phyloP scores from a whole-genome alignment of 345 rosid genomes.

The Sisymbrium irio region DNA sequence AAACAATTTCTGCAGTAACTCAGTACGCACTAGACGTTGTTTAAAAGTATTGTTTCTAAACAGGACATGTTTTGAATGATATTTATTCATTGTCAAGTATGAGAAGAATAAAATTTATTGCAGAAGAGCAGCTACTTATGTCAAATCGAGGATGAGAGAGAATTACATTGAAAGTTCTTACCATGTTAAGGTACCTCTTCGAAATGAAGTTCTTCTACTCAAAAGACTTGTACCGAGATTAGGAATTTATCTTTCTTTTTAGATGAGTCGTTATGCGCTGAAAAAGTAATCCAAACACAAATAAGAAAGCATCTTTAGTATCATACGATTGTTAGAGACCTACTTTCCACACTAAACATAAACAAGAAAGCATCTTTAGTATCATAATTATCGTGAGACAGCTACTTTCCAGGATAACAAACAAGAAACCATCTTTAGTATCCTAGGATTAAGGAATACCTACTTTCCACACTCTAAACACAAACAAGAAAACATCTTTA shows the following conservation, averaged over 20 bases:
- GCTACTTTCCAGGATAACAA: background rate
- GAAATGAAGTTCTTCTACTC: background rate
- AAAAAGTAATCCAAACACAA: background rate
- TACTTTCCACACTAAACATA: background rate
- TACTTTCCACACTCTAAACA: background rate
- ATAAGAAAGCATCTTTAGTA: slow-evolving; percentile 1
- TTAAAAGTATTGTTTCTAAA: background rate
- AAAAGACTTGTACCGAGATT: background rate
- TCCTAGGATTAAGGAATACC: background rate
- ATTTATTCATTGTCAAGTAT: too few species aligned
- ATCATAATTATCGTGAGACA: background rate
- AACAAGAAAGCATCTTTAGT: background rate
- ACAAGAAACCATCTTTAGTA: background rate
- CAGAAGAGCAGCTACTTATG: too few species aligned
- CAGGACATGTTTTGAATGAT: background rate
- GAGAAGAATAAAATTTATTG: too few species aligned
- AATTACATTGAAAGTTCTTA: slow-evolving; percentile 8
- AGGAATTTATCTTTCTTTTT: background rate
- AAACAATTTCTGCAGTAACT: background rate
- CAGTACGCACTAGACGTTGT: background rate
- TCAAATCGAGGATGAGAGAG: too few species aligned
- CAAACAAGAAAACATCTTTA: background rate
- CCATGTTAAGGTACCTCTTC: slow-evolving; percentile 24
- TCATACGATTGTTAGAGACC: background rate
- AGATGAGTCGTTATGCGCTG: background rate